Evolutionary conservation across 306 rosid species (phyloP).

Genomic region (Acacia confusa): DNA sequence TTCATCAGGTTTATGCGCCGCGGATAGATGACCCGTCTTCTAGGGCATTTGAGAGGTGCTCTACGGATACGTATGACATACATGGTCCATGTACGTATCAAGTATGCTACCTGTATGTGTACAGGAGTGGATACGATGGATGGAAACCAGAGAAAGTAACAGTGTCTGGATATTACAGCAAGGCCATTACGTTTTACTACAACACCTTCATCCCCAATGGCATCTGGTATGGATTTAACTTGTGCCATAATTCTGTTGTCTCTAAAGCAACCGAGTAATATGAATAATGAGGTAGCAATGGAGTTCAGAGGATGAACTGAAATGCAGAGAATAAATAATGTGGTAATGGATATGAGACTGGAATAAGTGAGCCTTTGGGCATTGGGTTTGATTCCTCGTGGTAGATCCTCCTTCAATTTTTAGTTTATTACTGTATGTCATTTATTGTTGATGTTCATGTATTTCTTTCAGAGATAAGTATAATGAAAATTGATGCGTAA

Average conservation of each 20-base stretch:
- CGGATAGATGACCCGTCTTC: slow-evolving; percentile 64
- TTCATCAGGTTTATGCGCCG: slow-evolving; percentile 63
- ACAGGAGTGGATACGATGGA: slow-evolving; percentile 80
- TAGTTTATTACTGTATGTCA: no score
- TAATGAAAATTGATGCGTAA: neutral
- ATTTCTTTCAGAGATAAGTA: neutral
- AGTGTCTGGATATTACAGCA: slow-evolving; percentile 40
- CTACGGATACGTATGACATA: slow-evolving; percentile 70
- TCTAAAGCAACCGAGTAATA: slow-evolving; percentile 26
- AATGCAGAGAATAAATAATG: neutral
- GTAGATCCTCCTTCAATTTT: no score
- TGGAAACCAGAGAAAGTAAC: slow-evolving; percentile 75
- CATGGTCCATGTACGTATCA: slow-evolving; percentile 71
- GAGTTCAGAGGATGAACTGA: neutral
- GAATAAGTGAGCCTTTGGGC: neutral
- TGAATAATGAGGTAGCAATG: neutral
- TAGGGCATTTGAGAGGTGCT: slow-evolving; percentile 74
- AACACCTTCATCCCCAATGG: slow-evolving; percentile 52
- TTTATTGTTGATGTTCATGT: neutral
- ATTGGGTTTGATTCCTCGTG: neutral
- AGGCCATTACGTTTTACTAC: slow-evolving; percentile 55
- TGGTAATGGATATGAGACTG: neutral
- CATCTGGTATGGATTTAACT: slow-evolving; percentile 78
- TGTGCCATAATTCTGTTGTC: slow-evolving; percentile 35
- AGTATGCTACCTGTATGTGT: slow-evolving; percentile 64